Base-by-base conservation (phyloP, 768 basidiomycete species). In the Russula olivacea region DNA sequence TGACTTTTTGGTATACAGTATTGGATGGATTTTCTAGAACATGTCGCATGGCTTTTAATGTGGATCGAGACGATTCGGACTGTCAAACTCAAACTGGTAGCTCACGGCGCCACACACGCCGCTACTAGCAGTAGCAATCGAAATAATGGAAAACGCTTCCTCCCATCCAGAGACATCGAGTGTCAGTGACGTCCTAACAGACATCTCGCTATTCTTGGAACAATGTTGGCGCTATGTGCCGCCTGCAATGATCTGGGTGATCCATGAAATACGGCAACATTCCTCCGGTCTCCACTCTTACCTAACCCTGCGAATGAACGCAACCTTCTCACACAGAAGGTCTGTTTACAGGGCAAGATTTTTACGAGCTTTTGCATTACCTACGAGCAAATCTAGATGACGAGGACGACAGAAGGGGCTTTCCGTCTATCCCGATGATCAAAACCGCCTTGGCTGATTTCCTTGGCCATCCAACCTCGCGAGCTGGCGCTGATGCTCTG, bases 391-490 rank as follows among this genome's bases (percentile, higher is more conserved):
- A 3, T 54, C 6, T 5, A 53, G 11, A 5, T 21, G 21, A n/a
- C 28, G 25, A 21, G 3, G 56, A n/a, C 45, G n/a, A 14, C 40
- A 9, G 4, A n/a, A 5, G 0, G 15, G 25, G 19, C 17, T 25
- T 12, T 8, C 12, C n/a, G 5, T 52, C 55, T 32, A 12, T 47
- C 45, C 11, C 55, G 6, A 23, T n/a, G 43, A 17, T 55, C 34
- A 59, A 40, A 25, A 63, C 38, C 62, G 36, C 47, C 58, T 53
- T 19, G 57, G 36, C n/a, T 59, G 62, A 9, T 49, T 41, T 38
- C 62, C 62, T n/a, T 59, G 62, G 19, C 62, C 36, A 59, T 63
- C 62, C 43, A 36, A 38, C 25, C 57, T 58, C 28, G 28, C 17
- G 1, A 63, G 17, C 10, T 63, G 57, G 12, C 58, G 62, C 30